A percentile compares a stretch with the other conserved stretches of the same genome.
These are phyloP conservation scores for Hirsutella rhossiliensis DNA, from an alignment of 2,329 filamentous ascomycete species.

Conservation along the genomic window DNA sequence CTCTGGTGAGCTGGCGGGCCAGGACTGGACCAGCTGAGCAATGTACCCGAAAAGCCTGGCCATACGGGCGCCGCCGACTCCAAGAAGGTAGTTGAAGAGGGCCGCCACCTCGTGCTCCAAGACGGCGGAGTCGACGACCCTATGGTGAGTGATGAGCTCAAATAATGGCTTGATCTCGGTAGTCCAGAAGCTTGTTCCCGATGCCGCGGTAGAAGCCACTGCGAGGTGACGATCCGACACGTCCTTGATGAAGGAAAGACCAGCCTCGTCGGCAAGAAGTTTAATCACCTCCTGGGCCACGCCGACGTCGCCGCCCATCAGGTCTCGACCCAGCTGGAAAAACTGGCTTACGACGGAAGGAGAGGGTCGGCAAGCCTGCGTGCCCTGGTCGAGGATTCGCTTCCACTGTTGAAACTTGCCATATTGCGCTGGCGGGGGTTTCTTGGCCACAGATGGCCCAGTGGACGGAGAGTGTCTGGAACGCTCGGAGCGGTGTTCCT, in stretches of 20 bases:
- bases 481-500: too few species aligned
- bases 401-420: slow-evolving; percentile 11
- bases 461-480: too few species aligned
- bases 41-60: slow-evolving; percentile 19
- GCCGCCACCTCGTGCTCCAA: slow-evolving; percentile 23
- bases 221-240: slow-evolving; percentile 12
- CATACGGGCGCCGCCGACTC: slow-evolving; percentile 20
- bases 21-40: slow-evolving; percentile 8
- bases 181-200: slow-evolving; percentile 10
- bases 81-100: slow-evolving; percentile 22
- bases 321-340: slow-evolving; percentile 8
- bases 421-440: not conserved
- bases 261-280: slow-evolving; percentile 14
- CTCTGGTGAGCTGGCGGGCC: slow-evolving; percentile 5
- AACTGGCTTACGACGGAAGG: slow-evolving; percentile 3
- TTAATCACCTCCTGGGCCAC: slow-evolving; percentile 9
- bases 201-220: not conserved
- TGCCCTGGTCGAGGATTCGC: slow-evolving; percentile 2
- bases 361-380: not conserved
- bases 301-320: slow-evolving; percentile 10
- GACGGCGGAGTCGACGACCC: slow-evolving; percentile 22
- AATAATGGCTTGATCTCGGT: slow-evolving; percentile 20
- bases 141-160: slow-evolving; percentile 19
- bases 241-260: slow-evolving; percentile 15
- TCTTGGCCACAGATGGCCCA: too few species aligned